phyloP scores from a whole-genome alignment of 2,329 filamentous ascomycete species.

The Fusarium sp. region DNA sequence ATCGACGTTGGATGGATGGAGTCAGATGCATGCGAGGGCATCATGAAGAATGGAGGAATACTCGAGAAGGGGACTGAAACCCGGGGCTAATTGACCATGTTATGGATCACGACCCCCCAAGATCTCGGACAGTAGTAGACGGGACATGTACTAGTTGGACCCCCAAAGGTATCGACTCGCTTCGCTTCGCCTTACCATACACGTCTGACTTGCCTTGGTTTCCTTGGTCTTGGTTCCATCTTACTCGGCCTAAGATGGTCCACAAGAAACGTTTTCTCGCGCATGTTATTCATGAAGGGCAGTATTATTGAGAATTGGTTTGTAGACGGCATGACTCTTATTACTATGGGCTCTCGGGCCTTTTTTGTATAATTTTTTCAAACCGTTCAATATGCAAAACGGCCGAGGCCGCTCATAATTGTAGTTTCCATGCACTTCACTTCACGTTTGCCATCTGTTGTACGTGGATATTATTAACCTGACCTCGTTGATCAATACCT shows the following conservation, averaged over 20 bases:
- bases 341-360: neutral
- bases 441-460: neutral
- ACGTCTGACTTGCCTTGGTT: neutral
- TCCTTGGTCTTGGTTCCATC: neutral
- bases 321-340: neutral
- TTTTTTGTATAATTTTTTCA: neutral
- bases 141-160: neutral
- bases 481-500: constrained; percentile 29
- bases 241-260: neutral
- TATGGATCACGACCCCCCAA: constrained; percentile 6
- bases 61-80: neutral
- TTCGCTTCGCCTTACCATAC: constrained; percentile 1
- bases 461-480: neutral
- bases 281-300: neutral
- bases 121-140: neutral
- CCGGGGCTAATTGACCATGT: neutral
- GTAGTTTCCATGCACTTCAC: neutral
- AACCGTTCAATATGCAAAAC: neutral
- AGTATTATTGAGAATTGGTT: neutral
- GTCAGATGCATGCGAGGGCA: neutral
- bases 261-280: neutral
- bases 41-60: neutral
- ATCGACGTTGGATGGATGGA: neutral
- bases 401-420: neutral
- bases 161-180: constrained; percentile 4